Base-by-base conservation (phyloP, 495 filamentous ascomycete species). In the Glonium stellatum region DNA sequence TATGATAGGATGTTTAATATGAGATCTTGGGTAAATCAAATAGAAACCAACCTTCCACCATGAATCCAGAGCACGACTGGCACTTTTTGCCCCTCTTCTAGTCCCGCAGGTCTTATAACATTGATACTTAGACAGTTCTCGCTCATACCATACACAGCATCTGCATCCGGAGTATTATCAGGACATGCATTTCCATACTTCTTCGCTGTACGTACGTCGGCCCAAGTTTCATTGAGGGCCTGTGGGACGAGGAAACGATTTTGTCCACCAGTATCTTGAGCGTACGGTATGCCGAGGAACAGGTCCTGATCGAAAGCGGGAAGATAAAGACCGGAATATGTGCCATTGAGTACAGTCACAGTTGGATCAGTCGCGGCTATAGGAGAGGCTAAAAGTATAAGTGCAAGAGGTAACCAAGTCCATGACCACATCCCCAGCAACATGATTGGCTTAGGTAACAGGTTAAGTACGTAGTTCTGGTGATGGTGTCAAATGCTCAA, bases 121-220 rank as follows among this genome's bases (percentile, higher is more conserved):
- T 68, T 68, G 56, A 68, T 64, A 44, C 58, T 68, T 5, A 68
- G 52, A 34, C 65, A 68, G 48, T 68, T 46, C 55, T 68, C 65
- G 25, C 62, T 62, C 65, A 68, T 68, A 22, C 65, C 65, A 51
- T 65, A 68, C 10, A 15, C 23, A 6, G 10, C 65, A 41, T 64
- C 62, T 1, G 44, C 50, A 15, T 50, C 55, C 1, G 59, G 65
- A 8, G 18, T 34, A 59, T 53, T 4, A 49, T 64, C 61, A 5
- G 65, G 65, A 46, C 65, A 68, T 13, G 65, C 62, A 47, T 65
- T 37, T 18, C 65, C 62, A 23, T 68, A 68, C 41, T 57, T 31
- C 39, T 52, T 59, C 2, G 62, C 65, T 25, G 55, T 5, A 0
- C 62, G 58, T 1, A 57, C 54, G 36, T 59, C 65, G 21, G 50